Percentiles rank a stretch among this genome's conserved stretches.
Evolutionary conservation across 2,329 filamentous ascomycete genomes (phyloP).

Genomic region (Arthrobotrys entomopaga): DNA sequence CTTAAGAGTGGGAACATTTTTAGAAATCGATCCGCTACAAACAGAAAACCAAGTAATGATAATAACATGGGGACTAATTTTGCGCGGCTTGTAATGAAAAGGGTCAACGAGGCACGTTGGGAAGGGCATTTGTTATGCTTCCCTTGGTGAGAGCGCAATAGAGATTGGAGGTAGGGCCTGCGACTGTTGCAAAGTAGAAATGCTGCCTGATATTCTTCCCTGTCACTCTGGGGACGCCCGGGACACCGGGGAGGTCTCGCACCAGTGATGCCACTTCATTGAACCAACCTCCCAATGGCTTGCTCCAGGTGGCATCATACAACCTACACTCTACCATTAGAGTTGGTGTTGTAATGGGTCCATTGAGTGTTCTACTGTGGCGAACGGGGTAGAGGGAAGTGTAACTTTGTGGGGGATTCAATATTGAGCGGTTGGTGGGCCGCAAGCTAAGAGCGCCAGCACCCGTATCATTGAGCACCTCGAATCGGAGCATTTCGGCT

Average conservation of each 20-base stretch:
- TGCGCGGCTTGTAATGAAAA: slow-evolving; percentile 9
- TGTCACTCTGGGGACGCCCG: slow-evolving; percentile 28
- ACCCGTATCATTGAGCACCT: slow-evolving; percentile 27
- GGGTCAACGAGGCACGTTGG: slow-evolving; percentile 28
- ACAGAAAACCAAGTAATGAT: neutral
- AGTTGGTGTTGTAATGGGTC: slow-evolving; percentile 18
- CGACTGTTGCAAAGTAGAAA: slow-evolving; percentile 28
- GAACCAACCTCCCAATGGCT: slow-evolving; percentile 27
- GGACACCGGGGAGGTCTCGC: slow-evolving; percentile 22
- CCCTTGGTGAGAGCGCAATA: slow-evolving; percentile 32
- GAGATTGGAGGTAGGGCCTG: slow-evolving; percentile 22
- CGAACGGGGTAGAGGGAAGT: slow-evolving; percentile 14
- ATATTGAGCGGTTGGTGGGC: slow-evolving; percentile 12
- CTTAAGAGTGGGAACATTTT: slow-evolving; percentile 16
- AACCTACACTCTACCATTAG: slow-evolving; percentile 30
- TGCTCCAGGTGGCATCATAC: slow-evolving; percentile 25
- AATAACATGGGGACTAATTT: slow-evolving; percentile 11
- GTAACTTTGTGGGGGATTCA: slow-evolving; percentile 19
- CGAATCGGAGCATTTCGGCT: slow-evolving; percentile 18
- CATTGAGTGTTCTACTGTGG: slow-evolving; percentile 19
- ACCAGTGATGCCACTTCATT: slow-evolving; percentile 17
- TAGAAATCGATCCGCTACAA: slow-evolving; percentile 12
- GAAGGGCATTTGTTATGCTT: slow-evolving; percentile 28
- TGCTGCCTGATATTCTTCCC: slow-evolving; percentile 20
- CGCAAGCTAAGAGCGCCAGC: slow-evolving; percentile 24